Conservation (phyloP, 192 early-diverging fungal species). For the Lobosporangium transversale region DNA sequence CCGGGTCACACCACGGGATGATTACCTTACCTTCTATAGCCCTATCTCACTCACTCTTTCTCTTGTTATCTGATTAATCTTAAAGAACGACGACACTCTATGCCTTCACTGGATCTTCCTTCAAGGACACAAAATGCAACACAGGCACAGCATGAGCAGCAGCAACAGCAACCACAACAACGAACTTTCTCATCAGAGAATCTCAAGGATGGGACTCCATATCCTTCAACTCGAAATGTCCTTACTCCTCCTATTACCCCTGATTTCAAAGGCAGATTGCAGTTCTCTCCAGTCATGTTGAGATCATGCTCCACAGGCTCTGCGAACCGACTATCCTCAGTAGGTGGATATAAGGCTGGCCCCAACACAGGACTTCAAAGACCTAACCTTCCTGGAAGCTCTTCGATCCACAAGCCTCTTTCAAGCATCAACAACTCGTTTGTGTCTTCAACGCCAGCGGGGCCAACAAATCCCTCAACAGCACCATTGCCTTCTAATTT, state of each 20-base stretch:
- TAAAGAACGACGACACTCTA: conserved; percentile 43
- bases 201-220: background rate
- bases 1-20: no score
- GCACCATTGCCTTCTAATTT: conserved; percentile 5
- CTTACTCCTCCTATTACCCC: conserved; percentile 31
- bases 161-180: conserved; percentile 1
- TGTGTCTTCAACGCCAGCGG: conserved; percentile 5
- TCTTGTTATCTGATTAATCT: background rate
- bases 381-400: conserved; percentile 39
- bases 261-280: conserved; percentile 16
- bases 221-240: conserved; percentile 5
- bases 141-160: conserved; percentile 8
- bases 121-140: conserved; percentile 13
- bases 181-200: conserved; percentile 5
- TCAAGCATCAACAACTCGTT: conserved; percentile 21
- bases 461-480: conserved; percentile 2
- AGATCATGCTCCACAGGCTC: conserved; percentile 32
- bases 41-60: no score
- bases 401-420: conserved; percentile 40
- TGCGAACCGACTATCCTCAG: background rate
- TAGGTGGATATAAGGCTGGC: background rate
- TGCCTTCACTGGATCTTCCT: conserved; percentile 35
- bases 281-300: conserved; percentile 38
- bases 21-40: no score
- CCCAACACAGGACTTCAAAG: conserved; percentile 8